These are phyloP conservation scores for Tuber microsphaerosporum DNA, from an alignment of 495 filamentous ascomycete genomes.

Conservation along the genomic window DNA sequence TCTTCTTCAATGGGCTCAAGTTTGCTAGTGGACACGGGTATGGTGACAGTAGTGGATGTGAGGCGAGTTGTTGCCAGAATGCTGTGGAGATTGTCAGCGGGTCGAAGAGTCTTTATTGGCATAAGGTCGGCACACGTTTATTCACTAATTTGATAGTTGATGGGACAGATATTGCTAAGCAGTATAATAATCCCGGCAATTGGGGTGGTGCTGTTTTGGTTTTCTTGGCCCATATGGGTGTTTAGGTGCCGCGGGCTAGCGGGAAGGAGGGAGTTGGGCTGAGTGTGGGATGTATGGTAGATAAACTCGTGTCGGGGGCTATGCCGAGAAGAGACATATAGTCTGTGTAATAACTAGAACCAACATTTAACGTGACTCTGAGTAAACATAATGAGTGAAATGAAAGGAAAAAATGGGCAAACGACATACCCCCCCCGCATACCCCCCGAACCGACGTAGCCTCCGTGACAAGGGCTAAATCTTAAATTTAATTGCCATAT, in stretches of 20 bases:
- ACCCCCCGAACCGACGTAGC: no score
- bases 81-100: conserved; percentile 13
- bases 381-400: no score
- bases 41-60: conserved; percentile 42
- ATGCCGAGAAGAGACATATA: no score
- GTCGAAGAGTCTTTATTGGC: conserved; percentile 27
- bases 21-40: conserved; percentile 21
- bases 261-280: background rate
- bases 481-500: no score
- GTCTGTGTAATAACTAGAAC: no score
- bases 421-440: no score
- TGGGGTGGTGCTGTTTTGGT: conserved; percentile 55
- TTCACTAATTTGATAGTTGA: conserved; percentile 32
- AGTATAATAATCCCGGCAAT: conserved; percentile 48
- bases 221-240: conserved; percentile 19
- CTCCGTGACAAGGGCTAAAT: no score
- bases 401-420: no score
- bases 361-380: no score
- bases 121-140: conserved; percentile 35
- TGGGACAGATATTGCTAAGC: conserved; percentile 12
- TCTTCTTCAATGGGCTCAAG: conserved; percentile 57
- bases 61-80: conserved; percentile 32
- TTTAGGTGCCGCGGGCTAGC: background rate
- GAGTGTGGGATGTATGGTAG: background rate
- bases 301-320: background rate